These are phyloP conservation scores for Cyclotella cryptica DNA, from an alignment of 108 stramenopile species.

Conservation along the genomic window DNA sequence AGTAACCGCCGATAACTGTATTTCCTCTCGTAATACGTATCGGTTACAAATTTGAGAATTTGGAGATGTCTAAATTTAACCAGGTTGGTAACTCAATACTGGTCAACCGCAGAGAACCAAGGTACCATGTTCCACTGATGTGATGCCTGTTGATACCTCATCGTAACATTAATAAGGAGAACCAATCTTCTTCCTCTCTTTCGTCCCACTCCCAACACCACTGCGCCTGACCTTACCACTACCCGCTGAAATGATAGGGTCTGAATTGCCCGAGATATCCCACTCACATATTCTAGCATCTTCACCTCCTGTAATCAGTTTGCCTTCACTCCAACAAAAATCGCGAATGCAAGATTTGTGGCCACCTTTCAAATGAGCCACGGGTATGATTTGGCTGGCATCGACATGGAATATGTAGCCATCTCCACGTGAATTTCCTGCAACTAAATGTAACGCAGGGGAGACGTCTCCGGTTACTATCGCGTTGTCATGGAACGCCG, in stretches of 20 bases:
- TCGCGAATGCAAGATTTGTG: slow-evolving; percentile 82
- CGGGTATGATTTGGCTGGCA: slow-evolving; percentile 56
- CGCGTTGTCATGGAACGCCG: background rate
- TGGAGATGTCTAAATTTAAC: no score
- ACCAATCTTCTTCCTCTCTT: slow-evolving; percentile 39
- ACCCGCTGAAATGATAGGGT: background rate
- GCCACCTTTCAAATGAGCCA: slow-evolving; percentile 62
- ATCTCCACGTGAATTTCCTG: slow-evolving; percentile 75
- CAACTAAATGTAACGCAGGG: slow-evolving; percentile 66
- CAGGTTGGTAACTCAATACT: no score
- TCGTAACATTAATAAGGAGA: slow-evolving; percentile 32
- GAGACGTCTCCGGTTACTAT: slow-evolving; percentile 4
- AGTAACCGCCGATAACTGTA: background rate
- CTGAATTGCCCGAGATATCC: slow-evolving; percentile 41
- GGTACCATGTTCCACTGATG: no score
- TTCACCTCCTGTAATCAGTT: slow-evolving; percentile 82
- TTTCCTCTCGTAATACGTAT: background rate
- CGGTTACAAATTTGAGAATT: background rate
- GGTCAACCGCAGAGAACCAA: no score
- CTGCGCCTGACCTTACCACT: slow-evolving; percentile 1
- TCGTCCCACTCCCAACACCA: slow-evolving; percentile 10
- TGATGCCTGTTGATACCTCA: no score
- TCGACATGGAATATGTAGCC: slow-evolving; percentile 69
- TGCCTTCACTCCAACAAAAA: slow-evolving; percentile 57
- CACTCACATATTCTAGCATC: slow-evolving; percentile 90